Evolutionary conservation across 768 basidiomycete genomes (phyloP), one percentile per base, ranked within the genome.

Genomic region (Mycena leptocephala): DNA sequence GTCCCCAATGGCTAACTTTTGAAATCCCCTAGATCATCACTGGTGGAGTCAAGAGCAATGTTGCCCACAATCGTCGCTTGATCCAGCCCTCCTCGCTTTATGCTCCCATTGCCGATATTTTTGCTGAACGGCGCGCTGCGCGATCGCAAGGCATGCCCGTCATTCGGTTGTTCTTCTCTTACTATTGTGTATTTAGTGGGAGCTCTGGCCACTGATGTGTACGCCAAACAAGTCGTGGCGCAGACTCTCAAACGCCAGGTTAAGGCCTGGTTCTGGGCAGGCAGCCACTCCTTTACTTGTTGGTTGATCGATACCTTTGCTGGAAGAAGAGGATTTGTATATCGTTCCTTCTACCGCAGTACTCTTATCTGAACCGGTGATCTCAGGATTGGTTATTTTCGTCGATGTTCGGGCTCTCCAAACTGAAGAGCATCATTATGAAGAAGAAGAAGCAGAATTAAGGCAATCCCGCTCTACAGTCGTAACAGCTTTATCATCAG

Each of bases 241-340:
- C 76, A 80, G 48, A 70, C 66, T n/a, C 74, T 81, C 32, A 71
- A 70, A 30, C 70, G 39, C n/a, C 58, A 33, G 28, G 64, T 75
- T 28, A 71, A 66, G 41, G 67, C 74, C 4, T 81, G 78, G 79
- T 73, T 76, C 62, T 81, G 81, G 81, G 61, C 59, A 3, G 81
- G 79, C 28, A 72, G 65, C 24, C 69, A 61, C 30, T 72, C 78
- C 0, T 72, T 63, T 35, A 16, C 68, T 28, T 70, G 73, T 41
- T 81, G 81, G 81, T 51, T 81, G n/a, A 35, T 79, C 55, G 74
- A 72, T 55, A 76, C 76, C 0, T 81, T 81, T 30, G 32, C 72
- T 13, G 74, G 75, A 6, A 67, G 75, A 66, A 67, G 33, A 24
- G 62, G 63, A 33, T 77, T 80, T 32, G 80, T 78, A 39, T 32